Base-by-base conservation (phyloP, 768 basidiomycete species). In the Leccinum aurantiacum region DNA sequence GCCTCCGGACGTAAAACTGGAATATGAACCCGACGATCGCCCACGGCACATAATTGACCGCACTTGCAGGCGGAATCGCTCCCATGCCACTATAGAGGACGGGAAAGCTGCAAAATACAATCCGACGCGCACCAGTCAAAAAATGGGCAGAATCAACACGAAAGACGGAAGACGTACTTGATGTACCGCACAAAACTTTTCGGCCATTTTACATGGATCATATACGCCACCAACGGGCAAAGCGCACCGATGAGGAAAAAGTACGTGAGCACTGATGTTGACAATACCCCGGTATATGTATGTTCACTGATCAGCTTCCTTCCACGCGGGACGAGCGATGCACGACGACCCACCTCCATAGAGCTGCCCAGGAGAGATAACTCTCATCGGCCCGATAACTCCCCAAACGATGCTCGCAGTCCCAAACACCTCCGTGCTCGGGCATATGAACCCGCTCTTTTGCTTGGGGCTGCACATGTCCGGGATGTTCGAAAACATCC, bases 381-480 rank as follows among this genome's bases (percentile, higher is more conserved):
- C 80, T n/a, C 84, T 79, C 33, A 74, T 76, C 6, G 91, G 91
- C 1, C 91, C 90, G 58, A 94, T 89, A 61, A 90, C 88, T 61
- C 92, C 89, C 87, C 86, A 91, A 63, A 93, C 82, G 62, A 93
- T 82, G 60, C 84, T 85, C 22, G 91, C 91, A 3, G 89, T 90
- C 38, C 88, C 89, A 71, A 93, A 92, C 8, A 90, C 87, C 60
- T 85, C 78, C 6, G 87, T 88, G 13, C 59, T 71, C 0, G 90
- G 89, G 70, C 90, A 92, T 57, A 83, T 87, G 73, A 91, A 91
- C 19, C 83, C 82, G 65, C 86, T 6, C 19, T 63, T 64, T 31
- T 75, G 72, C 11, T 62, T 66, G 7, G 60, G 53, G 9, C 64
- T 61, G 74, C 77, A 61, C 44, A 77, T 74, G 44, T 72, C 70